These are phyloP conservation scores for Geoglossum glabrum DNA, from an alignment of 495 filamentous ascomycete genomes.

Conservation along the genomic window DNA sequence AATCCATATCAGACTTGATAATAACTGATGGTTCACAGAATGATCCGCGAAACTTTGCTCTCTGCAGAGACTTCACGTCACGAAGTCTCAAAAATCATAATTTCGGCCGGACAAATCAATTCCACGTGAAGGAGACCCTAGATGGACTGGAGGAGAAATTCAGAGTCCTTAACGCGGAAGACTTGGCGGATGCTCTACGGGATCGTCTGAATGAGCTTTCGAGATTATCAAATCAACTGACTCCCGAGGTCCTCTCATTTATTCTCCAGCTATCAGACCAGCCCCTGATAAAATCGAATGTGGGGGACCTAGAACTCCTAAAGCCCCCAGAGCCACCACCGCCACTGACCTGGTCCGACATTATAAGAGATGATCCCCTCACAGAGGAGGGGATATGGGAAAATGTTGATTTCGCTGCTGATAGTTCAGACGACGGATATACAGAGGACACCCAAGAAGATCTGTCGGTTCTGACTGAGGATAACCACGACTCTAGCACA, in stretches of 20 bases:
- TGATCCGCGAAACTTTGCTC: conserved; percentile 26
- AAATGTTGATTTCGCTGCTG: conserved; percentile 47
- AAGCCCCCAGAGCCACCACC: conserved; percentile 22
- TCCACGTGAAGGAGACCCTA: conserved; percentile 52
- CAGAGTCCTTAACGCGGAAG: conserved; percentile 53
- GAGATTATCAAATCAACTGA: conserved; percentile 31
- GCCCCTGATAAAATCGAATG: conserved; percentile 45
- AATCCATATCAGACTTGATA: too few relatives aligned
- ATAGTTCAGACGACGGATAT: conserved; percentile 29
- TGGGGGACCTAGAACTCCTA: conserved; percentile 38
- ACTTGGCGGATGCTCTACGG: conserved; percentile 56
- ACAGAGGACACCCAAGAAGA: conserved; percentile 18
- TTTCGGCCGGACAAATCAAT: conserved; percentile 68
- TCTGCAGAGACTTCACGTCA: conserved; percentile 27
- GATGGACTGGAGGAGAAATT: conserved; percentile 81
- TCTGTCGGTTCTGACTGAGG: conserved; percentile 6
- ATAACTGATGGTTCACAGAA: conserved; percentile 11
- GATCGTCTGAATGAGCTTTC: conserved; percentile 40
- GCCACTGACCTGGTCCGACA: conserved; percentile 50
- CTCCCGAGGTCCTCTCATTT: conserved; percentile 62
- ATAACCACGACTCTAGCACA: conserved; percentile 14
- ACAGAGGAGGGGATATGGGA: conserved; percentile 60
- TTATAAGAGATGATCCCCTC: conserved; percentile 52
- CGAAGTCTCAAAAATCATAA: conserved; percentile 35
- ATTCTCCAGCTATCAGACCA: conserved; percentile 66